Percentiles rank a stretch among this genome's conserved stretches.
phyloP scores from a whole-genome alignment of 768 basidiomycete species.

The Russula vinacea region DNA sequence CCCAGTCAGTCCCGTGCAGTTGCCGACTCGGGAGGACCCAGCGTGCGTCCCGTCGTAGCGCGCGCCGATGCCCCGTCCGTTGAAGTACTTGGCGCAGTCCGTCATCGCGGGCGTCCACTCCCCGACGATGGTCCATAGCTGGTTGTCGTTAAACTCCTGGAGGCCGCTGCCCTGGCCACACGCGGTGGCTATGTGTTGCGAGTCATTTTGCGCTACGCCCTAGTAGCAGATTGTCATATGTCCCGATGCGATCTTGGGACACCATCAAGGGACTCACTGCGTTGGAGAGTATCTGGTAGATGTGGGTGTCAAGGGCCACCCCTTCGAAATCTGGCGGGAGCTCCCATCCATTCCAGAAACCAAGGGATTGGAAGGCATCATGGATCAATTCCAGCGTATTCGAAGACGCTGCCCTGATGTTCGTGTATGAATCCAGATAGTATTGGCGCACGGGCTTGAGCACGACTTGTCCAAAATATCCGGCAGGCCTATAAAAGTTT shows the following conservation, averaged over 20 bases:
- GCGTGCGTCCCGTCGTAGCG: constrained; percentile 55
- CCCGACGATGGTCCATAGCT: constrained; percentile 80
- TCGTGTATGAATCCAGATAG: constrained; percentile 70
- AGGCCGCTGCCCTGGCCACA: constrained; percentile 50
- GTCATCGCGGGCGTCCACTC: constrained; percentile 81
- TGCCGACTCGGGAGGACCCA: constrained; percentile 67
- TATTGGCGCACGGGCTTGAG: constrained; percentile 54
- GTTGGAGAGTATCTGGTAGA: constrained; percentile 70
- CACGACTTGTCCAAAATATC: constrained; percentile 53
- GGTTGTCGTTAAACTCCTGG: constrained; percentile 39
- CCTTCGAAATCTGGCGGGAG: constrained; percentile 51
- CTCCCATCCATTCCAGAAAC: constrained; percentile 66
- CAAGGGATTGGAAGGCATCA: constrained; percentile 75
- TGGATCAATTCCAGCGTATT: constrained; percentile 70
- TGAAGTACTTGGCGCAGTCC: constrained; percentile 79
- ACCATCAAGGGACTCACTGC: constrained; percentile 38
- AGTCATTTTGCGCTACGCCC: constrained; percentile 47
- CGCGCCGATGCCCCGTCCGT: constrained; percentile 71
- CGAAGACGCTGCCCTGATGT: constrained; percentile 54
- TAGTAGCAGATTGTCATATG: constrained; percentile 31
- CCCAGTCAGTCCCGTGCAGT: constrained; percentile 72
- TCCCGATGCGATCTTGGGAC: no score
- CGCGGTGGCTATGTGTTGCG: constrained; percentile 59
- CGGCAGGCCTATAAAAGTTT: constrained; percentile 57
- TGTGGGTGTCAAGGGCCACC: constrained; percentile 77